These are phyloP conservation scores for Amniculicola lignicola DNA, from an alignment of 495 filamentous ascomycete genomes.

Conservation along the genomic window DNA sequence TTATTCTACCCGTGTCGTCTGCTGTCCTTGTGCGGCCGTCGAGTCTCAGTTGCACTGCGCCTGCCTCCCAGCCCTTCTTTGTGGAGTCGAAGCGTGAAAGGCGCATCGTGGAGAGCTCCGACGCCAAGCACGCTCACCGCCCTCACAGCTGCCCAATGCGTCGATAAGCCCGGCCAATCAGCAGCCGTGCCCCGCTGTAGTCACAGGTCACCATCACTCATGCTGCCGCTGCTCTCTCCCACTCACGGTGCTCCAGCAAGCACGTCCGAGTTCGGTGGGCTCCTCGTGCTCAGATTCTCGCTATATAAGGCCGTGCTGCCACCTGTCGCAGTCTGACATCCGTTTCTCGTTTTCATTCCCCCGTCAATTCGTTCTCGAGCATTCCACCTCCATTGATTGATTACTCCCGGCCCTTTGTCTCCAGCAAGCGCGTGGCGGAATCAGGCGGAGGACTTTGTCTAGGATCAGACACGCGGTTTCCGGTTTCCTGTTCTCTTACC, in stretches of 20 bases:
- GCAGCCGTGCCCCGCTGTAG: neutral
- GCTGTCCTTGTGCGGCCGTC: too few species aligned
- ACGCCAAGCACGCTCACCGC: neutral
- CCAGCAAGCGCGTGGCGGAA: neutral
- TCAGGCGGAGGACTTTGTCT: slow-evolving; percentile 3
- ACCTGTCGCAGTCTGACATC: too few species aligned
- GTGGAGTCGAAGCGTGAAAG: too few species aligned
- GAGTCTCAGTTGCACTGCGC: too few species aligned
- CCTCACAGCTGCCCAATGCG: slow-evolving; percentile 21
- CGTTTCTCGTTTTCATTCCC: neutral
- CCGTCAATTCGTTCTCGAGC: neutral
- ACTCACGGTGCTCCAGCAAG: neutral
- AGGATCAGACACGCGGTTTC: neutral
- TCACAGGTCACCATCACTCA: slow-evolving; percentile 12
- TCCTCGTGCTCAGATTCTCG: too few species aligned
- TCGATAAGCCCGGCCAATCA: slow-evolving; percentile 24
- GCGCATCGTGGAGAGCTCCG: slow-evolving; percentile 1
- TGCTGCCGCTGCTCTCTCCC: neutral
- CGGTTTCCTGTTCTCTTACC: neutral
- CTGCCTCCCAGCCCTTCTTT: too few species aligned
- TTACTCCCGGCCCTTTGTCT: slow-evolving; percentile 9
- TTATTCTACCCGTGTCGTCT: too few species aligned
- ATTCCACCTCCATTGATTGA: neutral
- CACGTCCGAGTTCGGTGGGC: too few species aligned
- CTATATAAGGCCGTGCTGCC: too few species aligned